Evolutionary conservation across 257 asterid genomes (phyloP).

Genomic region (Fraxinus anomala): DNA sequence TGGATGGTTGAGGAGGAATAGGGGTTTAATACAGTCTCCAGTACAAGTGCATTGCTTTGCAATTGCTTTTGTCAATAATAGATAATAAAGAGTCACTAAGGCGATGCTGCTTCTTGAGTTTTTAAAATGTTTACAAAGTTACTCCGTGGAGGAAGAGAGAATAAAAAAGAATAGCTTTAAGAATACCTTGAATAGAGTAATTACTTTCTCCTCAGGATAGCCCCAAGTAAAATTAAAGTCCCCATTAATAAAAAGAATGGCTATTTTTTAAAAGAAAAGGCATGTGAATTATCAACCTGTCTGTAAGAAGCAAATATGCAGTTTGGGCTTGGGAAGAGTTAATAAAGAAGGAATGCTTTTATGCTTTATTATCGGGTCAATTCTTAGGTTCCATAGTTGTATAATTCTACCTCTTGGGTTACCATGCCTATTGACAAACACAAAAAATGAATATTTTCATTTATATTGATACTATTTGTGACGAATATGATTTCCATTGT

Average conservation of each 20-base stretch:
- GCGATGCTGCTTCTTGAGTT: background rate
- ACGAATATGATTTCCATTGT: background rate
- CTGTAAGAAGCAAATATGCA: background rate
- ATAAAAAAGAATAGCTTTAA: constrained; percentile 12
- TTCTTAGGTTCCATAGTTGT: background rate
- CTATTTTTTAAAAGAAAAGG: background rate
- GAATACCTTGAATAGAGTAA: background rate
- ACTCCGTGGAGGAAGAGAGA: background rate
- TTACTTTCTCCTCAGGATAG: background rate
- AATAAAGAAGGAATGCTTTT: background rate
- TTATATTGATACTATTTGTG: background rate
- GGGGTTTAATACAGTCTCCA: background rate
- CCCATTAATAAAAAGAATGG: background rate
- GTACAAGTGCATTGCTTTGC: no score
- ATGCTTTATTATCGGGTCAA: background rate
- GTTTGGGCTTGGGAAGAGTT: background rate
- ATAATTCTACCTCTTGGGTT: background rate
- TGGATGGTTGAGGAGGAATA: background rate
- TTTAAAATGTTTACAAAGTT: background rate
- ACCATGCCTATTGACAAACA: background rate
- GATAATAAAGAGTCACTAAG: background rate
- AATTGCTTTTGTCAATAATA: background rate
- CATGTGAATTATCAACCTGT: background rate
- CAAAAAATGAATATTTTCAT: background rate
- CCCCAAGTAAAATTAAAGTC: background rate